Conservation (phyloP, 2,329 filamentous ascomycete genomes). For the Talaromyces sp. region DNA sequence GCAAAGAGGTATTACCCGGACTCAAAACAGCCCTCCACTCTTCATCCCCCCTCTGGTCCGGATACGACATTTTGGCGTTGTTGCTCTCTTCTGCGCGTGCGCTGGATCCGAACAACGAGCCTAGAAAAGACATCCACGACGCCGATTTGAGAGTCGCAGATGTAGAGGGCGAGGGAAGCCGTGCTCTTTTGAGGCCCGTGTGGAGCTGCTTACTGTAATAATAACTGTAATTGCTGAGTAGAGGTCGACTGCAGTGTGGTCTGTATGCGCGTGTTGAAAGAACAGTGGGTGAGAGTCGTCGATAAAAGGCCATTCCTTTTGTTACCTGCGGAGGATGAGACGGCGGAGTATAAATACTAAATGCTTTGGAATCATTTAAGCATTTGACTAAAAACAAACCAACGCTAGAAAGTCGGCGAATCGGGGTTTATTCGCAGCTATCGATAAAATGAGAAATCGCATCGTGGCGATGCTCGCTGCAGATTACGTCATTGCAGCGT, state of each 20-base stretch:
- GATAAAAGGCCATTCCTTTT: background rate
- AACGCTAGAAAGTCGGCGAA: background rate
- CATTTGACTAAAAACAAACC: background rate
- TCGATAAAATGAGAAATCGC: too few relatives aligned
- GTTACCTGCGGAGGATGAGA: background rate
- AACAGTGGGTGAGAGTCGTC: background rate
- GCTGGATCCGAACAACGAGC: constrained; percentile 68
- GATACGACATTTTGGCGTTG: constrained; percentile 51
- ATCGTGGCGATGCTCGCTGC: too few relatives aligned
- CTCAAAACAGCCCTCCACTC: constrained; percentile 88
- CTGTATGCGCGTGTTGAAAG: background rate
- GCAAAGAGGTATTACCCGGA: constrained; percentile 47
- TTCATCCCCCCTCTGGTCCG: constrained; percentile 72
- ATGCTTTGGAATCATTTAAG: background rate
- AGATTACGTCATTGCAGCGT: background rate
- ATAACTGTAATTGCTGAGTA: background rate
- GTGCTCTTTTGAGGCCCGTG: constrained; percentile 4
- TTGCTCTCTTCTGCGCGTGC: constrained; percentile 38
- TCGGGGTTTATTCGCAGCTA: background rate
- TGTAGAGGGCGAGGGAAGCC: background rate
- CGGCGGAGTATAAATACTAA: background rate
- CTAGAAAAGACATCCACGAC: constrained; percentile 73
- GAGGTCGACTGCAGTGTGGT: background rate
- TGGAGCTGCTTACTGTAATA: constrained; percentile 4
- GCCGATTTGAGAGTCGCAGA: constrained; percentile 53